A percentile compares a stretch with the other conserved stretches of the same genome.
These are phyloP conservation scores for Alternaria alternata DNA, from an alignment of 2,329 filamentous ascomycete genomes.

Conservation along the genomic window DNA sequence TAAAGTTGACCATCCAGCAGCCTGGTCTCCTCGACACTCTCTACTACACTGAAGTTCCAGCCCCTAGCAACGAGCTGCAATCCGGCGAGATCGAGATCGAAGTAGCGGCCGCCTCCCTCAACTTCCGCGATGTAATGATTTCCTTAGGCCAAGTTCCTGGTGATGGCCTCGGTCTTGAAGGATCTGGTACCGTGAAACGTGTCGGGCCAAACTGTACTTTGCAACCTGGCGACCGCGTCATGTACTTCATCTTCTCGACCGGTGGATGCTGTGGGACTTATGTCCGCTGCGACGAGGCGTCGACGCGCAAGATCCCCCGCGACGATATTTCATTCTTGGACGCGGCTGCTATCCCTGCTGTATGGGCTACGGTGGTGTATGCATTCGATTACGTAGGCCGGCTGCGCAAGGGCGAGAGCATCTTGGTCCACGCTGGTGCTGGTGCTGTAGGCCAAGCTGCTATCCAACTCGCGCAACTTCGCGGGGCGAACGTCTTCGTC, in stretches of 20 bases:
- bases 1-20: conserved; percentile 18
- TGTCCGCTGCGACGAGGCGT: conserved; percentile 10
- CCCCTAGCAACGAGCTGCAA: conserved; percentile 4
- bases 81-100: conserved; percentile 27
- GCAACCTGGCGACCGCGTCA: conserved; percentile 13
- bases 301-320: conserved; percentile 8
- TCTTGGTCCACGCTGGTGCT: conserved; percentile 38
- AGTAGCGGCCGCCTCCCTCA: conserved; percentile 22
- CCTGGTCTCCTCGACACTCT: conserved; percentile 23
- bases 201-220: conserved; percentile 13
- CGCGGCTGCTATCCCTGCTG: conserved; percentile 20
- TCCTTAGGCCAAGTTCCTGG: conserved; percentile 9
- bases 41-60: conserved; percentile 14
- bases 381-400: conserved; percentile 31
- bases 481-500: conserved; percentile 29
- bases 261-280: conserved; percentile 17
- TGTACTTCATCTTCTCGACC: conserved; percentile 18
- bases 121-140: conserved; percentile 26
- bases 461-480: conserved; percentile 26
- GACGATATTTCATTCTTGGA: conserved; percentile 17
- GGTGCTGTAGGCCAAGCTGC: conserved; percentile 35
- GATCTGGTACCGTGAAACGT: conserved; percentile 23
- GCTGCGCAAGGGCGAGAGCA: conserved; percentile 38
- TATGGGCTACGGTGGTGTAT: conserved; percentile 27
- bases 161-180: conserved; percentile 17